A percentile compares a stretch with the other conserved stretches of the same genome.
Conservation (phyloP, 225 moss, liverwort and hornwort species). For the Neckera pumila region DNA sequence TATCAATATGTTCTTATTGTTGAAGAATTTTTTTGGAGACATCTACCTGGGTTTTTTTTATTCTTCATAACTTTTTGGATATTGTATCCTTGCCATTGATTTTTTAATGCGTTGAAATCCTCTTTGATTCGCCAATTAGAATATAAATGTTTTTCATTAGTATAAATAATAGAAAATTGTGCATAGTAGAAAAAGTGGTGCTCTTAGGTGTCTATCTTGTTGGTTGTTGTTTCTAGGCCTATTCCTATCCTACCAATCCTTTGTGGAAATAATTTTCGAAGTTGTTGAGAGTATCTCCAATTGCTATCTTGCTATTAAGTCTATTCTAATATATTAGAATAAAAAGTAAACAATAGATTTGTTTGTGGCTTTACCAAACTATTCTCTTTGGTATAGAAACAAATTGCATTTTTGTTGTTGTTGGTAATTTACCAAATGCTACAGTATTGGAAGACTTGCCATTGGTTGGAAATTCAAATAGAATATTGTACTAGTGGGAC, state of each 20-base stretch:
- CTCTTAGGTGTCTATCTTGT: background rate
- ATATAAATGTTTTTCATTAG: background rate
- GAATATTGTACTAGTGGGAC: too few relatives aligned
- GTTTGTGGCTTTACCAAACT: background rate
- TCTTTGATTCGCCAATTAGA: background rate
- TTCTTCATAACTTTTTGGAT: background rate
- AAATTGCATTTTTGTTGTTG: background rate
- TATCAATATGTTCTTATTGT: too few relatives aligned
- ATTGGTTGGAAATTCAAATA: too few relatives aligned
- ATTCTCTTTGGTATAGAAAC: background rate
- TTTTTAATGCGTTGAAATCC: background rate
- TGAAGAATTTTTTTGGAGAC: background rate
- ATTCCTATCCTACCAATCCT: background rate
- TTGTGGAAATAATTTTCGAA: rapidly evolving
- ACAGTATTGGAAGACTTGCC: background rate
- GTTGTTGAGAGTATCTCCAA: background rate
- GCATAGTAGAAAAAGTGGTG: rapidly evolving
- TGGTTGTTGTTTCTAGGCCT: background rate
- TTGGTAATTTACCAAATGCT: background rate
- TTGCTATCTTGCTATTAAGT: background rate
- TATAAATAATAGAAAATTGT: background rate
- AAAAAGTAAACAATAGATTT: background rate
- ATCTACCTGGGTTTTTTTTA: too few relatives aligned
- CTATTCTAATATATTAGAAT: too few relatives aligned
- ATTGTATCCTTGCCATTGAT: rapidly evolving